Evolutionary conservation across 2,329 filamentous ascomycete species (phyloP).

Genomic region (Fusarium praegraminearum): DNA sequence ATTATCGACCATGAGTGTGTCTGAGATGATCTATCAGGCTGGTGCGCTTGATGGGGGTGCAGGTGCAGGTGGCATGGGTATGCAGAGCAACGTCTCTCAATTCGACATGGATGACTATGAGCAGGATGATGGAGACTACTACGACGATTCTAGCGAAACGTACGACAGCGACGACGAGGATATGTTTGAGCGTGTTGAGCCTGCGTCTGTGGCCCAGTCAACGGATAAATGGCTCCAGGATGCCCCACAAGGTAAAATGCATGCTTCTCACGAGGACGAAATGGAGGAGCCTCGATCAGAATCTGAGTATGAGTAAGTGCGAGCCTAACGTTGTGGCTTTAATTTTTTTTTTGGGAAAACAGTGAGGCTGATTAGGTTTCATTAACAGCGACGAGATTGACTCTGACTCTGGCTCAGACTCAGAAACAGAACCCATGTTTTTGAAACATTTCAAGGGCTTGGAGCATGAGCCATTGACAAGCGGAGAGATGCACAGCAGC

Average conservation of each 20-base stretch:
- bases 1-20: constrained; percentile 60
- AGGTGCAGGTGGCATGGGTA: constrained; percentile 45
- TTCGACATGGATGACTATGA: constrained; percentile 72
- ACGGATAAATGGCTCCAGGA: constrained; percentile 57
- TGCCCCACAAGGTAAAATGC: constrained; percentile 34
- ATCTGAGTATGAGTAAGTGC: constrained; percentile 29
- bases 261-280: constrained; percentile 35
- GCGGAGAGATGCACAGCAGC: constrained; percentile 2
- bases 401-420: not conserved
- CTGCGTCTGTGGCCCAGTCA: constrained; percentile 69
- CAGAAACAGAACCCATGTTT: not conserved
- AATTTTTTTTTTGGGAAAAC: not conserved
- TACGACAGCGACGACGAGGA: constrained; percentile 56
- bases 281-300: constrained; percentile 11
- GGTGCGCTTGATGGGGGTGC: constrained; percentile 23
- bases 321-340: not conserved
- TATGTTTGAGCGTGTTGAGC: constrained; percentile 66
- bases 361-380: constrained; percentile 9
- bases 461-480: constrained; percentile 11
- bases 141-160: constrained; percentile 44
- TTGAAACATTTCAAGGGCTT: constrained; percentile 19
- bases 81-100: constrained; percentile 56
- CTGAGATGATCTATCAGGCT: constrained; percentile 60
- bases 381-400: constrained; percentile 2
- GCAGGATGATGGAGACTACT: constrained; percentile 60